Evolutionary conservation across 192 early-diverging fungal species (phyloP).

Genomic region (Rhizophlyctis rosea): DNA sequence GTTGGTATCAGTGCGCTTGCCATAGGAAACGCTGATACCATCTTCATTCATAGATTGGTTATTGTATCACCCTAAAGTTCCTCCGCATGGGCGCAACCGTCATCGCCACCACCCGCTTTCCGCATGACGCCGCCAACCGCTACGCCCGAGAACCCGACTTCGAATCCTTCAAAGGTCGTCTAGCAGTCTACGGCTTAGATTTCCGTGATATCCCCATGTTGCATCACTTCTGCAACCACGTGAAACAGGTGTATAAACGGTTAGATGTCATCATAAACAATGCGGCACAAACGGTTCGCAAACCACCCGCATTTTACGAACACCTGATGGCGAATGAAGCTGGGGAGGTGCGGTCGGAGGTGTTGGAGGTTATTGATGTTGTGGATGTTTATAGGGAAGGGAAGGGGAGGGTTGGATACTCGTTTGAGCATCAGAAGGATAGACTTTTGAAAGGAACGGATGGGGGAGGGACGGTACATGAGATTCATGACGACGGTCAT

Average conservation of each 20-base stretch:
- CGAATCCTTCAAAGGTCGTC: constrained; percentile 27
- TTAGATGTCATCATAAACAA: constrained; percentile 60
- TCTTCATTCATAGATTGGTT: constrained; percentile 44
- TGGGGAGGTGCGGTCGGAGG: constrained; percentile 11
- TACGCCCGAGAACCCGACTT: constrained; percentile 49
- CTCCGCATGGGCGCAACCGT: constrained; percentile 54
- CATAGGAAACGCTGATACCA: constrained; percentile 13
- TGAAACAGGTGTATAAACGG: constrained; percentile 37
- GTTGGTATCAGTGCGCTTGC: constrained; percentile 17
- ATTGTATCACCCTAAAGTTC: constrained; percentile 51
- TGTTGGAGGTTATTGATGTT: constrained; percentile 32
- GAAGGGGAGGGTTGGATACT: constrained; percentile 26
- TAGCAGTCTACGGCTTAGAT: constrained; percentile 52
- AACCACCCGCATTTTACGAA: constrained; percentile 53
- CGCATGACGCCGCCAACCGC: constrained; percentile 48
- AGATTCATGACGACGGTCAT: constrained; percentile 1
- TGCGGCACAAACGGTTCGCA: constrained; percentile 59
- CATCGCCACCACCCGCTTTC: constrained; percentile 54
- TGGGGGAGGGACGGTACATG: constrained; percentile 13
- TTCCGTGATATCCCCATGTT: constrained; percentile 54
- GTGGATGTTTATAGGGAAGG: constrained; percentile 38
- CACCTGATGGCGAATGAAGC: constrained; percentile 48
- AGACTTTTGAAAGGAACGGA: too few relatives aligned
- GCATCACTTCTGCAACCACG: constrained; percentile 46
- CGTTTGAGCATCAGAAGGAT: too few relatives aligned